Evolutionary conservation across 371 early-diverging fungal species (phyloP).

Genomic region (Haplosporangium sp.): DNA sequence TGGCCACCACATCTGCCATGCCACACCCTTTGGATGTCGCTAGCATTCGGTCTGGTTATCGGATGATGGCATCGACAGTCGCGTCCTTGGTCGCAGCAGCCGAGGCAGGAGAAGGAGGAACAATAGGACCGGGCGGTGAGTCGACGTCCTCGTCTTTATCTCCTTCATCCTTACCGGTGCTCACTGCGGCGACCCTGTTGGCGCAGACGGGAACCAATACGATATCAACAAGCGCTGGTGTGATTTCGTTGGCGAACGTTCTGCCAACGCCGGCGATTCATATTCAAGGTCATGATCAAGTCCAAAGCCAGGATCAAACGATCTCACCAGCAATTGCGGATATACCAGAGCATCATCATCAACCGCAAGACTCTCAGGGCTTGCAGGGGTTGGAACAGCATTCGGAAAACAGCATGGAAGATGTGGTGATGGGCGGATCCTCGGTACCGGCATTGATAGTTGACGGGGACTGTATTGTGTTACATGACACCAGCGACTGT

Average conservation of each 20-base stretch:
- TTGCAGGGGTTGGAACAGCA: no score
- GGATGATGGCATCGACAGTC: slow-evolving; percentile 17
- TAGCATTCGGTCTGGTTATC: slow-evolving; percentile 18
- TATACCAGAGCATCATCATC: background rate
- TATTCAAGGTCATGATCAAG: background rate
- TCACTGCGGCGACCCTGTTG: background rate
- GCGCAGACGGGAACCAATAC: slow-evolving; percentile 2
- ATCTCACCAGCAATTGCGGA: no score
- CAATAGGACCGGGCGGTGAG: background rate
- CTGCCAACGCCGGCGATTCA: background rate
- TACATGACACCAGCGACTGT: no score
- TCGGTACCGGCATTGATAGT: no score
- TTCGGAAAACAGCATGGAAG: no score
- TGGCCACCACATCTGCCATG: background rate
- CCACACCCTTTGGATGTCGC: no score
- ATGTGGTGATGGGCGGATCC: no score
- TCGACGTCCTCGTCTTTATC: background rate
- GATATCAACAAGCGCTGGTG: background rate
- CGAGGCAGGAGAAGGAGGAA: background rate
- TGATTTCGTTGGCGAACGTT: background rate
- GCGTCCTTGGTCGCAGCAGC: slow-evolving; percentile 13
- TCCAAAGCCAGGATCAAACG: background rate
- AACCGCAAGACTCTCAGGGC: background rate
- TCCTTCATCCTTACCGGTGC: background rate
- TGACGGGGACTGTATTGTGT: no score